Base-by-base conservation (phyloP, 2,329 filamentous ascomycete genomes). In the Aspergillus sergii region DNA sequence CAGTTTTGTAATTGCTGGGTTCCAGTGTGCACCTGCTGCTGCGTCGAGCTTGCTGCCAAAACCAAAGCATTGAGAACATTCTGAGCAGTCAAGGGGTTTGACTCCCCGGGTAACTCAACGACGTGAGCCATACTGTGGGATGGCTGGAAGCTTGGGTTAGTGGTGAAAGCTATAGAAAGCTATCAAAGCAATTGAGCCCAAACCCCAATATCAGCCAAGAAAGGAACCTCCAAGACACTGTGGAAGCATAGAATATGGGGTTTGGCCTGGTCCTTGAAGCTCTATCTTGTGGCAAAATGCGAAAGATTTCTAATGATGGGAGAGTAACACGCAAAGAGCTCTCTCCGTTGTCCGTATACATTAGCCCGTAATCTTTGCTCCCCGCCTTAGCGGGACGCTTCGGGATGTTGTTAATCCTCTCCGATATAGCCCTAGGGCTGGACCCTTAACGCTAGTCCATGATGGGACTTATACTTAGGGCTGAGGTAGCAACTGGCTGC, bases 101-200 rank as follows among this genome's bases (percentile, higher is more conserved):
- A 90, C 80, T 95, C 93, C 68, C 91, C 93, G 8, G 91, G 86
- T 64, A 93, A 88, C 81, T 96, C 93, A 74, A 96, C 88, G 64
- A 86, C 79, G 76, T 89, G 89, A 75, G 83, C 87, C 90, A 92
- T 92, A 72, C 64, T 67, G 65, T 70, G 63, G 75, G 39, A 61
- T 26, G 56, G 39, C 57, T 43, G 19, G 30, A 54, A 55, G 64
- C 48, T 62, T 30, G 34, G 30, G 34, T 45, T 55, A 11, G 48
- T 34, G 46, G 46, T 36, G 21, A 28, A 60, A 54, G 45, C 43
- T 60, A 39, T 30, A 51, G 57, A 58, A 32, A 46, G 50, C 50
- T 65, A 57, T 19, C 34, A 32, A 32, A 30, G 48, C n/a, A 50
- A 59, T 57, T 51, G 51, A 39, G 57, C 39, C 39, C 51, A 54